Percentiles rank a stretch among this genome's conserved stretches.
These are phyloP conservation scores for Petunia hybrid DNA, from an alignment of 305 asterid genomes.

Conservation along the genomic window DNA sequence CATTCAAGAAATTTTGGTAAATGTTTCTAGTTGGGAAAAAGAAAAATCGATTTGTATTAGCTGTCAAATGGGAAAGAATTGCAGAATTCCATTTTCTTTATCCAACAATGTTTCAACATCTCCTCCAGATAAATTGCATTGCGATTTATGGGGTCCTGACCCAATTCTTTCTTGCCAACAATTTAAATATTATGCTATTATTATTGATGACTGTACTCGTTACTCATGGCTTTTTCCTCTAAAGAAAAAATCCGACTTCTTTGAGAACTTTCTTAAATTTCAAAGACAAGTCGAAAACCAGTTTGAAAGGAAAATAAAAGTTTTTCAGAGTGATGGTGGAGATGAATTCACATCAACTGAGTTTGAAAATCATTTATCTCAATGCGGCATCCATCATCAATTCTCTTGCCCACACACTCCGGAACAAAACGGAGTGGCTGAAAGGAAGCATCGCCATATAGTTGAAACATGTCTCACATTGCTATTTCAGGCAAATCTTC, in stretches of 20 bases:
- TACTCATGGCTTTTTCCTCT: background rate
- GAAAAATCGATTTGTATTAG: background rate
- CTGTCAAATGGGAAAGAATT: conserved; percentile 2
- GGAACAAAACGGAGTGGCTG: no score
- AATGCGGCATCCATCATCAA: no score
- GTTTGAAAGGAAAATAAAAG: background rate
- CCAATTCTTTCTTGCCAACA: background rate
- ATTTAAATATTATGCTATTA: background rate
- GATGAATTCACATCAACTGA: no score
- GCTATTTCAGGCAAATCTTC: background rate
- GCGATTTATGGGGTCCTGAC: background rate
- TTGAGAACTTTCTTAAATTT: background rate
- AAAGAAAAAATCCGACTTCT: background rate
- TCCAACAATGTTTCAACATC: background rate
- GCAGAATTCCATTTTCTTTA: background rate
- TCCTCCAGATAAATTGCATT: background rate
- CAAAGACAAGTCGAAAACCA: background rate
- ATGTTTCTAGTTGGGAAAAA: conserved; percentile 26
- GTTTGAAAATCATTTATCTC: no score
- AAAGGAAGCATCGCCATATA: no score
- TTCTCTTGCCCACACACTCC: no score
- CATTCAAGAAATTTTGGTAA: background rate
- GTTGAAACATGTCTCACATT: no score
- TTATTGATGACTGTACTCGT: conserved; percentile 10
- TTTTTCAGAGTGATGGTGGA: no score